Percentiles rank a stretch among this genome's conserved stretches.
Conservation (phyloP, 192 early-diverging fungal genomes). For the Podila minutissima region DNA sequence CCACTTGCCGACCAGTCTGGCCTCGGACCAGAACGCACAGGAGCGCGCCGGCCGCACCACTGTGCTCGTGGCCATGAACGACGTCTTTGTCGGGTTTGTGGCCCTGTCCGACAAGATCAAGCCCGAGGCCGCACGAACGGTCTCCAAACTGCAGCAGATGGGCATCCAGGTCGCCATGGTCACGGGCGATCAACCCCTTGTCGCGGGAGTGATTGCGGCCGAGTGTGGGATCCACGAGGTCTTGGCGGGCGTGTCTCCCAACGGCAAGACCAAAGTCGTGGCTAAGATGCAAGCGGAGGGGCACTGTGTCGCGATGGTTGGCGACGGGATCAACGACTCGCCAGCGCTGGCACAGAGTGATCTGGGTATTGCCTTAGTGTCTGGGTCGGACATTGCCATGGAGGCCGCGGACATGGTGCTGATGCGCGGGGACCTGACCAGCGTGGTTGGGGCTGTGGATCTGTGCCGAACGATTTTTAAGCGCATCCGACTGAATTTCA, state of each 20-base stretch:
- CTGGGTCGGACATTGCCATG: constrained; percentile 95
- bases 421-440: constrained; percentile 86
- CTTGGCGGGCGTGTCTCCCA: constrained; percentile 91
- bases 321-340: constrained; percentile 97
- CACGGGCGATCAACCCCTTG: constrained; percentile 91
- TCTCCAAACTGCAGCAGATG: constrained; percentile 78
- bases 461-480: constrained; percentile 85
- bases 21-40: constrained; percentile 59
- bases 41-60: constrained; percentile 81
- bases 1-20: constrained; percentile 50
- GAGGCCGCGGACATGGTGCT: constrained; percentile 94
- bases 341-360: constrained; percentile 87
- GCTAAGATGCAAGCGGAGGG: constrained; percentile 65
- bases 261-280: constrained; percentile 87
- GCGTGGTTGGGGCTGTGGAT: constrained; percentile 89
- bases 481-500: constrained; percentile 86
- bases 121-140: constrained; percentile 76
- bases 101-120: constrained; percentile 88
- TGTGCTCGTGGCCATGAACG: constrained; percentile 78
- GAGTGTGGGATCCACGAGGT: constrained; percentile 87
- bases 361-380: constrained; percentile 89
- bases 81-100: constrained; percentile 69
- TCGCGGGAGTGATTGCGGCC: constrained; percentile 83
- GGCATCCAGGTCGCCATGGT: constrained; percentile 88
- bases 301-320: constrained; percentile 86